Conservation (phyloP, 1,284 basidiomycete genomes). For the Naganishia sp. region DNA sequence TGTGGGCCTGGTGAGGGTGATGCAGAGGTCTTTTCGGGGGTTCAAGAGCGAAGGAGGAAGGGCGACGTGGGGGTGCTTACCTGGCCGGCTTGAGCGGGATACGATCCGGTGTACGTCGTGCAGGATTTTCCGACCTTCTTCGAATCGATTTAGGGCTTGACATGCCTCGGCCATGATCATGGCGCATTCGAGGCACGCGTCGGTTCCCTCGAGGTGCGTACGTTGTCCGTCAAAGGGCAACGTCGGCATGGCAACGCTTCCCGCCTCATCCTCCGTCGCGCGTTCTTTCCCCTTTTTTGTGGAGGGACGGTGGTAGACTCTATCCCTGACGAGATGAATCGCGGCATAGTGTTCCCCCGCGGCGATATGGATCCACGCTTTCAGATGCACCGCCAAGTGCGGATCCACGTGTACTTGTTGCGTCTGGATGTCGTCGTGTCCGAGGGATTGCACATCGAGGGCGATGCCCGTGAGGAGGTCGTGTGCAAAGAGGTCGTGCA, state of each 20-base stretch:
- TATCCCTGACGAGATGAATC: constrained; percentile 27
- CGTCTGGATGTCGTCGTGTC: constrained; percentile 3
- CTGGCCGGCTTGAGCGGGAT: constrained; percentile 40
- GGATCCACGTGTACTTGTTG: constrained; percentile 7
- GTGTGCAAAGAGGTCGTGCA: constrained; percentile 28
- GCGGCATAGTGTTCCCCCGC: constrained; percentile 31
- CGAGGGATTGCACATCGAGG: constrained; percentile 18
- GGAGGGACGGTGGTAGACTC: neutral
- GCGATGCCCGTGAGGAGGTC: constrained; percentile 23
- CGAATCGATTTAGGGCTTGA: constrained; percentile 63
- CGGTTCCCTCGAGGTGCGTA: neutral
- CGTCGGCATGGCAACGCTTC: too few species aligned
- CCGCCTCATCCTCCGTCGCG: neutral
- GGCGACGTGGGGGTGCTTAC: constrained; percentile 2
- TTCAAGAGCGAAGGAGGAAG: neutral
- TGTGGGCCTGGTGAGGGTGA: constrained; percentile 14
- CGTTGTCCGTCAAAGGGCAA: constrained; percentile 1
- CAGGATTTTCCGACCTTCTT: constrained; percentile 49
- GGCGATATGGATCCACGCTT: constrained; percentile 24
- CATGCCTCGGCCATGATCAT: constrained; percentile 78
- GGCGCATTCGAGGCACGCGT: constrained; percentile 68
- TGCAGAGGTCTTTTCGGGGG: constrained; percentile 7
- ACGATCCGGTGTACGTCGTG: constrained; percentile 39
- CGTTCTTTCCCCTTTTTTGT: constrained; percentile 11
- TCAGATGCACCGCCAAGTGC: constrained; percentile 30